Conservation (phyloP, 345 rosid genomes). For the Citrus inodora region DNA sequence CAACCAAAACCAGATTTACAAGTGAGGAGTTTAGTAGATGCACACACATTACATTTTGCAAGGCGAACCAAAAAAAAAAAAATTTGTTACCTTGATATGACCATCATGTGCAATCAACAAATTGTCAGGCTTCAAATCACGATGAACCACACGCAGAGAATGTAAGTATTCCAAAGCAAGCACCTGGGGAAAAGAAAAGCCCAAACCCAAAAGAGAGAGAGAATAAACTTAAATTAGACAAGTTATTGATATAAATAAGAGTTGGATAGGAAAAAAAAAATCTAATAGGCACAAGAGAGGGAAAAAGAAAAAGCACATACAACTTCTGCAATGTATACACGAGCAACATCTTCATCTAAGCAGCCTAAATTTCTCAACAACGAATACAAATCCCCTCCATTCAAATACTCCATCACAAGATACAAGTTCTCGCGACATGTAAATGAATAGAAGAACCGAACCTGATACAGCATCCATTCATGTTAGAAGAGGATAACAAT, state of each 20-base stretch:
- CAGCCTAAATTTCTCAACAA: constrained; percentile 95
- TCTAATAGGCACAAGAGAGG: not conserved
- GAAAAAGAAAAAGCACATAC: constrained; percentile 45
- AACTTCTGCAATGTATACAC: constrained; percentile 97
- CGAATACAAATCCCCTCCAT: constrained; percentile 98
- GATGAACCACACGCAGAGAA: constrained; percentile 90
- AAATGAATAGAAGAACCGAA: constrained; percentile 98
- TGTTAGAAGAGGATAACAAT: constrained; percentile 24
- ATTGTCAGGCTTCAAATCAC: constrained; percentile 99
- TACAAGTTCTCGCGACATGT: constrained; percentile 98
- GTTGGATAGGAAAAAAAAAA: not conserved
- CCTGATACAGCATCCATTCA: constrained; percentile 51
- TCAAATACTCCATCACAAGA: constrained; percentile 99
- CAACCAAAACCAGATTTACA: not conserved
- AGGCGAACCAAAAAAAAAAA: not conserved
- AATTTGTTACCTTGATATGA: constrained; percentile 75
- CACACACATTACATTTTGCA: not conserved
- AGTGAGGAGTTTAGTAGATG: not conserved
- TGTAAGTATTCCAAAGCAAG: constrained; percentile 98
- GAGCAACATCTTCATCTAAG: constrained; percentile 96
- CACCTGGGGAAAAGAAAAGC: constrained; percentile 40
- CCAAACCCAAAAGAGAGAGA: not conserved
- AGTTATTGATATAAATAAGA: not conserved
- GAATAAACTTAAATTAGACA: too few species aligned
- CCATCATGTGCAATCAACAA: constrained; percentile 98